Base-by-base conservation (phyloP, 2,329 filamentous ascomycete genomes). In the Trichoderma aggressivum region DNA sequence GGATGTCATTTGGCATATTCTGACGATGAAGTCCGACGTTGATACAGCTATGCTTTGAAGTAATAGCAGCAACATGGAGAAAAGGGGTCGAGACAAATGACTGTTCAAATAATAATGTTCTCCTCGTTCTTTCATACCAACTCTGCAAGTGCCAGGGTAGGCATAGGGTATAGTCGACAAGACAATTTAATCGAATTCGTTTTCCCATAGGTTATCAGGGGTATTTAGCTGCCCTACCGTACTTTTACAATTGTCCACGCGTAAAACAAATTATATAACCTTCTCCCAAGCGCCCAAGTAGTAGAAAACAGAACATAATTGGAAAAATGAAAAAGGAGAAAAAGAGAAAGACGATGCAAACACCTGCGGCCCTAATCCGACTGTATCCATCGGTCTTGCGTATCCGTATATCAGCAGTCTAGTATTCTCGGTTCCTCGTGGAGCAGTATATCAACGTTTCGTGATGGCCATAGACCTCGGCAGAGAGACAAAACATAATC, bases 281-380 rank as follows among this genome's bases (percentile, higher is more conserved):
- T 70, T 71, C 72, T 74, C 72, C 77, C 75, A 75, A 79, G 74
- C 77, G 78, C 78, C 78, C 73, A 28, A 58, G 71, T 75, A 77
- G 26, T 8, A 68, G 21, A 28, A 47, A n/a, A 10, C 16, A 32
- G 18, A 59, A n/a, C 24, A 21, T 2, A n/a, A 18, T 16, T 53
- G 21, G 26, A 50, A 53, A 53, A 16, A 47, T n/a, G 18, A 3
- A 59, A 43, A n/a, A 21, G 1, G 36, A 16, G 5, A 5, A 58
- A 53, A 24, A 21, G 16, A 50, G 10, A 50, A 68, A 26, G 21
- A 36, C 8, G 56, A 71, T 69, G 61, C 56, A 30, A 71, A 62
- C 56, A 61, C 56, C 64, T 62, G 63, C 43, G 61, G 59, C 30
- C 43, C 56, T 39, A 55, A 64, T 30, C 53, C 62, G 26, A 73